Conservation (phyloP, 140 eudicot species). For the Erigeron philadelphicus region DNA sequence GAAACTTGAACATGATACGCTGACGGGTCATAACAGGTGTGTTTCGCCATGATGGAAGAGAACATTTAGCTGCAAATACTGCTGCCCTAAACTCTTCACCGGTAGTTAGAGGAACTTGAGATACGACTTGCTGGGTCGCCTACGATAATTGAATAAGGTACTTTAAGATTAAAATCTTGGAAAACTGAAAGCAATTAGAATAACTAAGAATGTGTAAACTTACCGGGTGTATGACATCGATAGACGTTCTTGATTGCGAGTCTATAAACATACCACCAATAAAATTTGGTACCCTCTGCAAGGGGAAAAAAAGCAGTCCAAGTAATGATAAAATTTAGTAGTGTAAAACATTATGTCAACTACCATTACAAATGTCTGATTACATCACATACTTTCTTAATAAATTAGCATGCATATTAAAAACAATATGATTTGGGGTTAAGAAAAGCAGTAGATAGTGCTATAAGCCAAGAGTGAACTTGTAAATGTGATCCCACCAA, state of each 20-base stretch:
- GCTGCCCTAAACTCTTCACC: conserved; percentile 86
- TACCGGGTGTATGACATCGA: conserved; percentile 89
- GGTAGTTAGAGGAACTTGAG: conserved; percentile 81
- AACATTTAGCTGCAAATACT: conserved; percentile 82
- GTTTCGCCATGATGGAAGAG: conserved; percentile 81
- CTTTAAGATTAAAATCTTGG: conserved; percentile 8
- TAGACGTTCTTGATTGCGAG: conserved; percentile 62
- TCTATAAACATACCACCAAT: conserved; percentile 89
- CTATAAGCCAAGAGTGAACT: conserved; percentile 1
- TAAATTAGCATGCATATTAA: background rate
- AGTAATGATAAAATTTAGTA: conserved; percentile 6
- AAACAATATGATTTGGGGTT: conserved; percentile 5
- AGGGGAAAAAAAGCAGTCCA: conserved; percentile 13
- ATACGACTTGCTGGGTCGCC: conserved; percentile 96
- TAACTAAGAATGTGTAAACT: conserved; percentile 24
- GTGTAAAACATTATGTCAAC: background rate
- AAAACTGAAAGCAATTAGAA: background rate
- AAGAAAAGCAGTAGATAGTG: background rate
- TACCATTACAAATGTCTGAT: conserved; percentile 7
- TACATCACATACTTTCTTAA: conserved; percentile 10
- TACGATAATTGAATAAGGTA: conserved; percentile 23
- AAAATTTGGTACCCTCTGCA: conserved; percentile 83
- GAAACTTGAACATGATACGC: conserved; percentile 87
- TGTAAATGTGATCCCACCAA: background rate
- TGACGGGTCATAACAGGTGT: conserved; percentile 82